phyloP scores from a whole-genome alignment of 2,329 filamentous ascomycete species.

The Paecilomyces niveus region DNA sequence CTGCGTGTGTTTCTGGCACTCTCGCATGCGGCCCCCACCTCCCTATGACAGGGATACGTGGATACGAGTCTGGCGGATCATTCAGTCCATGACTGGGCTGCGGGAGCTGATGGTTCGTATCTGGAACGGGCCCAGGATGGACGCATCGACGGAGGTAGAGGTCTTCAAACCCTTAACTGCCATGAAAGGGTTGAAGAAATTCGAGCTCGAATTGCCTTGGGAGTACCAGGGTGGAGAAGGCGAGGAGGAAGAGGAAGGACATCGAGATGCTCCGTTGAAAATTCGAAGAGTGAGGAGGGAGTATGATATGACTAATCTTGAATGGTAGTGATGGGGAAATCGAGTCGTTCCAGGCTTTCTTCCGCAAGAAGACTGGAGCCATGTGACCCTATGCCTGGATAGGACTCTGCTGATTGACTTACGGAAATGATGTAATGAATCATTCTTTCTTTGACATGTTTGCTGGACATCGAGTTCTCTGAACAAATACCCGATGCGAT shows the following conservation, averaged over 20 bases:
- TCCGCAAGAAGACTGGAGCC: neutral
- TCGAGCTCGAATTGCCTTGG: conserved; percentile 1
- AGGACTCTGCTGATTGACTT: neutral
- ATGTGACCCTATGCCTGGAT: neutral
- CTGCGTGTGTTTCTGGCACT: neutral
- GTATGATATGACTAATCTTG: neutral
- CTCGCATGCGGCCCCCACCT: neutral
- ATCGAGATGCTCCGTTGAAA: neutral
- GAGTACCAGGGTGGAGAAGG: neutral
- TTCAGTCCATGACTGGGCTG: neutral
- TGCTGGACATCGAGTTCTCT: neutral
- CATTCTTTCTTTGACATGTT: neutral
- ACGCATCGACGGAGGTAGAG: neutral
- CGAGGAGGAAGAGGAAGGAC: neutral
- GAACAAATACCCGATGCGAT: neutral
- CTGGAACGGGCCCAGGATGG: conserved; percentile 1
- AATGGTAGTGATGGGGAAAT: neutral
- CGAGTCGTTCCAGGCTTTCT: neutral
- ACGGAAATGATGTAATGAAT: neutral
- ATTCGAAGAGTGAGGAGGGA: neutral
- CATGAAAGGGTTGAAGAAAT: neutral
- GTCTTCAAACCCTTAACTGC: neutral
- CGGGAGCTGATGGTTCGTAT: neutral
- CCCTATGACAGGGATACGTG: neutral
- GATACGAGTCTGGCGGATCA: neutral